These are phyloP conservation scores for Pleurotus tuber-regium DNA, from an alignment of 768 basidiomycete species.

Conservation along the genomic window DNA sequence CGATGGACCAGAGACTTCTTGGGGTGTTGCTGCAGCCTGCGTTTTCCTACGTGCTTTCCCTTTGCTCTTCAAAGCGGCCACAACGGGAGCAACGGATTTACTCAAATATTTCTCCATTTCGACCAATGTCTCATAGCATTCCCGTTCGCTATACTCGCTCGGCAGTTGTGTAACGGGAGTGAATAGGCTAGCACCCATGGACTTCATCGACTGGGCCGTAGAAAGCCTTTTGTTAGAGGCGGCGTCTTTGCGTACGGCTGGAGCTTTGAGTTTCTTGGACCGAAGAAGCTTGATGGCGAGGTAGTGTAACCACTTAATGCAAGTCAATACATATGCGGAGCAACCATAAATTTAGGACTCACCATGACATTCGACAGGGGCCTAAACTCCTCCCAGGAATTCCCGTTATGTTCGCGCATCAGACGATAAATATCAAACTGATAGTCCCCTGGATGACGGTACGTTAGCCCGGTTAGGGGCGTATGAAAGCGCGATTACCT, in stretches of 20 bases:
- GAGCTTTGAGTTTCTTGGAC: constrained; percentile 63
- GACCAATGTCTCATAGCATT: constrained; percentile 66
- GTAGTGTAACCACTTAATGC: constrained; percentile 86
- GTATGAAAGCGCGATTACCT: constrained; percentile 41
- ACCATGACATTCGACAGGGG: constrained; percentile 93
- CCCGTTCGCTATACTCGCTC: constrained; percentile 55
- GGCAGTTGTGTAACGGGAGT: constrained; percentile 10
- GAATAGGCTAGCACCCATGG: too few species aligned
- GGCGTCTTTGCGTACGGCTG: constrained; percentile 40
- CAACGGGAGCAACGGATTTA: constrained; percentile 32
- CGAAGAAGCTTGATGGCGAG: constrained; percentile 69
- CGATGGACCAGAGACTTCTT: background rate
- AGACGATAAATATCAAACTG: constrained; percentile 94
- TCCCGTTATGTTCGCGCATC: constrained; percentile 65
- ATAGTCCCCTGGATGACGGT: constrained; percentile 61
- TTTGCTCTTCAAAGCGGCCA: background rate
- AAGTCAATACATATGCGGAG: background rate
- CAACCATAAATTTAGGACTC: constrained; percentile 22
- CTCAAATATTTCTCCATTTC: constrained; percentile 64
- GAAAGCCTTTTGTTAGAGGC: constrained; percentile 20
- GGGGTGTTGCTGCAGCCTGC: background rate
- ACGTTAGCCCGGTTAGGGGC: background rate
- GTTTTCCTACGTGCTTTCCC: constrained; percentile 6
- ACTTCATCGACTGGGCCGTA: constrained; percentile 13
- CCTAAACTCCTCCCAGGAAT: constrained; percentile 72